Evolutionary conservation across 306 rosid species (phyloP).

Genomic region (Vicia faba): DNA sequence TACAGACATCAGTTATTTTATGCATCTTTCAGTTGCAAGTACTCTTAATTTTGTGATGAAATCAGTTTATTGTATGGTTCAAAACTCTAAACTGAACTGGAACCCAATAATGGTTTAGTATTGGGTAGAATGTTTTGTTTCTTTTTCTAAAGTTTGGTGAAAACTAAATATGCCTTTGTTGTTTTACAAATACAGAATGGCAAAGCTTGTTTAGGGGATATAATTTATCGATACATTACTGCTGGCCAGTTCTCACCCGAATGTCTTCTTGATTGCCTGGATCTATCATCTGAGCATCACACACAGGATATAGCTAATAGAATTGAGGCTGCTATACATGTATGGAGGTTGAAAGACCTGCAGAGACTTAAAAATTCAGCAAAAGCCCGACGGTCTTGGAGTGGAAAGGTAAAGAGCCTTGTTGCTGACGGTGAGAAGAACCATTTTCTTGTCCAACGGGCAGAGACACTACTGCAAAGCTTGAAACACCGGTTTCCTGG

Average conservation of each 20-base stretch:
- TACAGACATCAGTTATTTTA: neutral
- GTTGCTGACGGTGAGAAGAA: slow-evolving; percentile 64
- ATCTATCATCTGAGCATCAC: slow-evolving; percentile 91
- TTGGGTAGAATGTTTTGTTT: slow-evolving; percentile 2
- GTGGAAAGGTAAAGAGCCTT: slow-evolving; percentile 92
- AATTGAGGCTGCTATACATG: slow-evolving; percentile 83
- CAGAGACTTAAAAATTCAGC: slow-evolving; percentile 52
- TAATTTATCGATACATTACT: slow-evolving; percentile 77
- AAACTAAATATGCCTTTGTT: slow-evolving; percentile 8
- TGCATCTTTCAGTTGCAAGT: slow-evolving; percentile 18
- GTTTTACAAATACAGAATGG: slow-evolving; percentile 62
- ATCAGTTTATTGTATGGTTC: slow-evolving; percentile 11
- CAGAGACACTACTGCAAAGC: slow-evolving; percentile 77
- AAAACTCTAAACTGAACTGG: neutral
- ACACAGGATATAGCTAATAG: slow-evolving; percentile 78
- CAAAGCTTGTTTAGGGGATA: slow-evolving; percentile 84
- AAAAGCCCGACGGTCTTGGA: slow-evolving; percentile 76
- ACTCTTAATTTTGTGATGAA: slow-evolving; percentile 3
- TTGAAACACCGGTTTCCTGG: slow-evolving; percentile 80
- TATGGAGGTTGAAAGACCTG: slow-evolving; percentile 76
- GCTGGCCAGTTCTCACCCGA: slow-evolving; percentile 73
- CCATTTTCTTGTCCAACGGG: slow-evolving; percentile 61
- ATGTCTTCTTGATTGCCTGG: slow-evolving; percentile 79
- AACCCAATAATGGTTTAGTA: neutral
- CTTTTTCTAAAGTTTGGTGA: neutral